phyloP scores from a whole-genome alignment of 768 basidiomycete species.

The Lactarius hatsudake region DNA sequence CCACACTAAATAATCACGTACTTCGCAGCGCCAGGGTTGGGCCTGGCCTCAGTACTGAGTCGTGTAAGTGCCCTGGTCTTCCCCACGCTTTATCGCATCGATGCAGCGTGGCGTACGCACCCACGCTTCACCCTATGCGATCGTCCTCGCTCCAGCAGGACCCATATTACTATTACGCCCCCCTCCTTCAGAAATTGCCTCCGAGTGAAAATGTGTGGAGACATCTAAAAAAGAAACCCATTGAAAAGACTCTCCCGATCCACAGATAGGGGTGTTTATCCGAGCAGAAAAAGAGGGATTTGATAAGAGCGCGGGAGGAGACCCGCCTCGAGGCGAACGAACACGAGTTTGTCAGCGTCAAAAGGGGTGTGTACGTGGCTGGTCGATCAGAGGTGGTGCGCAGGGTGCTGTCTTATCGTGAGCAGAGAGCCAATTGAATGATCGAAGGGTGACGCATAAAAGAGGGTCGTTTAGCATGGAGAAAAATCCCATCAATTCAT shows the following conservation, averaged over 20 bases:
- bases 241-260: not conserved
- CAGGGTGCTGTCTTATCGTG: constrained; percentile 1
- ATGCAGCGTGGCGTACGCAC: not conserved
- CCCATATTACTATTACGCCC: too few species aligned
- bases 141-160: too few species aligned
- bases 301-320: not conserved
- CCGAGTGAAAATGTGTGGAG: too few species aligned
- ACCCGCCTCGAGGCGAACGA: constrained; percentile 15
- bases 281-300: not conserved
- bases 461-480: not conserved
- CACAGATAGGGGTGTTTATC: not conserved
- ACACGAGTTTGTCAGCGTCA: constrained; percentile 2
- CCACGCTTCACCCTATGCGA: not conserved
- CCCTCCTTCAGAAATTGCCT: not conserved
- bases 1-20: not conserved
- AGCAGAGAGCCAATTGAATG: not conserved
- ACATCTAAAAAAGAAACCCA: too few species aligned
- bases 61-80: not conserved
- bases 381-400: constrained; percentile 4
- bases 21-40: not conserved
- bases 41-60: not conserved
- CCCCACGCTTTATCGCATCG: not conserved
- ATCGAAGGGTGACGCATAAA: constrained; percentile 11
- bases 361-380: constrained; percentile 1
- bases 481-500: not conserved